A percentile compares a stretch with the other conserved stretches of the same genome.
Evolutionary conservation across 83 land plant genomes (phyloP).

Genomic region (Picea abies): DNA sequence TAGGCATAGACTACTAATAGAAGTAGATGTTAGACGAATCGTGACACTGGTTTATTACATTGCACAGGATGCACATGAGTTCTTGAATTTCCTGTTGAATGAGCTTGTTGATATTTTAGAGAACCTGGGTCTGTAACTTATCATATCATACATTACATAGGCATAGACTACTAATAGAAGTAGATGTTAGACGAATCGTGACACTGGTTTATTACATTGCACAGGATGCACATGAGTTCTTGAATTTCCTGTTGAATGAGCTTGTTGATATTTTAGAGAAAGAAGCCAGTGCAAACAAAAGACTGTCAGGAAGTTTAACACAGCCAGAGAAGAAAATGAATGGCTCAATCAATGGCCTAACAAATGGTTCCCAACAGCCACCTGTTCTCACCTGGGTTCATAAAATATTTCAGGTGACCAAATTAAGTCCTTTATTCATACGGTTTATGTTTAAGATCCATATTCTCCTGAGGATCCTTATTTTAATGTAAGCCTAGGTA

Average conservation of each 20-base stretch:
- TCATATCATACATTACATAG: background rate
- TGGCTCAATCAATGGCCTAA: slow-evolving; percentile 57
- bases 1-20: background rate
- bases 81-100: no score
- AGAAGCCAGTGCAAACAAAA: slow-evolving; percentile 53
- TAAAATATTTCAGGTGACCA: slow-evolving; percentile 84
- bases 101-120: slow-evolving; percentile 56
- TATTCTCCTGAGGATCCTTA: background rate
- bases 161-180: background rate
- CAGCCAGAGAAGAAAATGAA: slow-evolving; percentile 62
- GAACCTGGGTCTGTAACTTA: slow-evolving; percentile 15
- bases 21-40: background rate
- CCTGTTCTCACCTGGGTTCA: slow-evolving; percentile 94
- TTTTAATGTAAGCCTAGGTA: background rate
- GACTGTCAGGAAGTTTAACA: slow-evolving; percentile 45
- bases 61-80: slow-evolving; percentile 39
- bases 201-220: slow-evolving; percentile 16
- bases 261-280: slow-evolving; percentile 60
- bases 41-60: background rate
- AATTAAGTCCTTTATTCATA: slow-evolving; percentile 15
- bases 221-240: slow-evolving; percentile 34
- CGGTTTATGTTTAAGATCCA: background rate
- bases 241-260: background rate
- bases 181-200: background rate
- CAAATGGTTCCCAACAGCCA: slow-evolving; percentile 68